These are phyloP conservation scores for Ustilago nuda DNA, from an alignment of 1,284 basidiomycete species.

Conservation along the genomic window DNA sequence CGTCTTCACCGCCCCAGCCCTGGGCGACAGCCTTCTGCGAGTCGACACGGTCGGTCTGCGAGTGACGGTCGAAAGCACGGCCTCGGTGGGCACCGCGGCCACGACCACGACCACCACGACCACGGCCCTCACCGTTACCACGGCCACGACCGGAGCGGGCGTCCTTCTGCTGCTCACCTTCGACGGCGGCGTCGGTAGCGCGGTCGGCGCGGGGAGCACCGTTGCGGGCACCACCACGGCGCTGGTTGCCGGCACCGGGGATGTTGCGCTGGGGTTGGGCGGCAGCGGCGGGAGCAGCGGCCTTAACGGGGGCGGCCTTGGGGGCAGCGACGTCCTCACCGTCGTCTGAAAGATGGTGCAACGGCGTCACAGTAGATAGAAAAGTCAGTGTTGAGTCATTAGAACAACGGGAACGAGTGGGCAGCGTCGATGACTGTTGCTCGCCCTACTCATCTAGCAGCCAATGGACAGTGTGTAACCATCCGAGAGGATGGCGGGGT, in stretches of 20 bases:
- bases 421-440: not conserved
- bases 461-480: not conserved
- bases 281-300: slow-evolving; percentile 55
- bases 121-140: slow-evolving; percentile 58
- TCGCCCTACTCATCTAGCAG: not conserved
- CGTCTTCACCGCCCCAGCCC: slow-evolving; percentile 90
- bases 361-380: not conserved
- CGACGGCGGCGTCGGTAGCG: slow-evolving; percentile 41
- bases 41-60: slow-evolving; percentile 81
- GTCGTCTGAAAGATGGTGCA: slow-evolving; percentile 41
- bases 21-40: slow-evolving; percentile 91
- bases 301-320: slow-evolving; percentile 59
- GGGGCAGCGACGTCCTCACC: slow-evolving; percentile 55
- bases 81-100: slow-evolving; percentile 75
- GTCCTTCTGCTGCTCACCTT: slow-evolving; percentile 51
- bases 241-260: slow-evolving; percentile 61
- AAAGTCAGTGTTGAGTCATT: slow-evolving; percentile 6
- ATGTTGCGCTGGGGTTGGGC: slow-evolving; percentile 55
- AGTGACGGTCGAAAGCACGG: slow-evolving; percentile 82
- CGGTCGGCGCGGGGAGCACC: slow-evolving; percentile 50
- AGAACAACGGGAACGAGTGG: not conserved
- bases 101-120: slow-evolving; percentile 72
- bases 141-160: slow-evolving; percentile 33
- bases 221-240: slow-evolving; percentile 49
- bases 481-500: not conserved